A percentile compares a stretch with the other conserved stretches of the same genome.
Conservation (phyloP, 1,284 basidiomycete genomes). For the Phellinidium pouzarii region DNA sequence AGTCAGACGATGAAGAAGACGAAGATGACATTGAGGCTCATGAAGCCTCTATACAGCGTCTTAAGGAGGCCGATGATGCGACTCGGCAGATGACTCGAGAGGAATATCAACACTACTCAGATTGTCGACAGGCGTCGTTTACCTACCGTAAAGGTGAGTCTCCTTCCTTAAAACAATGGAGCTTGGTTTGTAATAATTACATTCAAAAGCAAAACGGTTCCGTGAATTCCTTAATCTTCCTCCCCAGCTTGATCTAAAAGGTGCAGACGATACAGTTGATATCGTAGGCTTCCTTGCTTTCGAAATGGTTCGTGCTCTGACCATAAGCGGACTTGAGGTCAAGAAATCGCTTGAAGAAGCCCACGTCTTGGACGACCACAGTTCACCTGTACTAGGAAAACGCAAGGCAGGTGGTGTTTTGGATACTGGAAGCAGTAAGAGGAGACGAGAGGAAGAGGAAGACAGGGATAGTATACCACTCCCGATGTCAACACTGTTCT, state of each 20-base stretch:
- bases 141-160: constrained; percentile 88
- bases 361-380: constrained; percentile 57
- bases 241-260: constrained; percentile 81
- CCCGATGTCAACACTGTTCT: constrained; percentile 66
- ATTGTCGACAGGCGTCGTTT: constrained; percentile 95
- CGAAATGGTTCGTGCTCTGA: constrained; percentile 93
- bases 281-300: constrained; percentile 96
- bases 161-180: not conserved
- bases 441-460: constrained; percentile 55
- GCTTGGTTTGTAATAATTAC: not conserved
- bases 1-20: constrained; percentile 90
- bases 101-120: constrained; percentile 96
- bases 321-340: constrained; percentile 78
- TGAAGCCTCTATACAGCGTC: constrained; percentile 84
- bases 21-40: constrained; percentile 96
- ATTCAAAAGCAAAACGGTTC: constrained; percentile 79
- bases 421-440: constrained; percentile 49
- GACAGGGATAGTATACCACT: constrained; percentile 47
- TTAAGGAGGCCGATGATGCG: constrained; percentile 92
- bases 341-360: constrained; percentile 75
- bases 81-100: constrained; percentile 95
- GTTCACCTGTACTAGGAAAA: constrained; percentile 55
- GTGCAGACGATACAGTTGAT: constrained; percentile 93
- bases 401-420: constrained; percentile 44
- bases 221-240: constrained; percentile 94